Percentiles rank a stretch among this genome's conserved stretches.
Evolutionary conservation across 768 basidiomycete species (phyloP).

Genomic region (Paxillus involutus): DNA sequence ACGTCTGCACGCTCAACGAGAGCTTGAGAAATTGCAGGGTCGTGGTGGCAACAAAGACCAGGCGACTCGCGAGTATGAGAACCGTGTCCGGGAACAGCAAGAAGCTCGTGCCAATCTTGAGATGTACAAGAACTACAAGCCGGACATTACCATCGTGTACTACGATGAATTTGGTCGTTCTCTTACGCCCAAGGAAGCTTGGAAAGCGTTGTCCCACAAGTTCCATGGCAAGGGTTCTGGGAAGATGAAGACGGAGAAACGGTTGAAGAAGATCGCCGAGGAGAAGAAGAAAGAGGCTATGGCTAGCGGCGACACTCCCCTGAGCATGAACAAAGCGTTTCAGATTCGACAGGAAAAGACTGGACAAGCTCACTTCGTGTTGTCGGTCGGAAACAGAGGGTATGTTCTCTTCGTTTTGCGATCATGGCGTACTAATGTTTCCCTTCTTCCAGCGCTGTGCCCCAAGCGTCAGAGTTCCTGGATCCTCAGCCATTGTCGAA

Average conservation of each 20-base stretch:
- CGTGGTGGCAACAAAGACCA: slow-evolving; percentile 89
- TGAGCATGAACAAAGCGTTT: slow-evolving; percentile 95
- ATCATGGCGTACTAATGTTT: slow-evolving; percentile 3
- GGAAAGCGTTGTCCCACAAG: slow-evolving; percentile 96
- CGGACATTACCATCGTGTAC: slow-evolving; percentile 94
- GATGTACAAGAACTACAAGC: slow-evolving; percentile 91
- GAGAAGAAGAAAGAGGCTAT: slow-evolving; percentile 94
- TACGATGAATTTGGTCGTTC: slow-evolving; percentile 93
- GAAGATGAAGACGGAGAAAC: slow-evolving; percentile 96
- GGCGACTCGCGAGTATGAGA: slow-evolving; percentile 92
- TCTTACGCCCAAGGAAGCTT: slow-evolving; percentile 92
- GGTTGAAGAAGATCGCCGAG: slow-evolving; percentile 95
- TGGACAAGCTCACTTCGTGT: slow-evolving; percentile 94
- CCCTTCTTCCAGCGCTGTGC: slow-evolving; percentile 62
- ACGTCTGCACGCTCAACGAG: slow-evolving; percentile 70
- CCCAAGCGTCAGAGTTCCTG: slow-evolving; percentile 79
- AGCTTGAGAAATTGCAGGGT: slow-evolving; percentile 72
- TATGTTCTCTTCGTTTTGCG: slow-evolving; percentile 35
- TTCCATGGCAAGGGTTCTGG: slow-evolving; percentile 99
- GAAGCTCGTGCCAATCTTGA: slow-evolving; percentile 83
- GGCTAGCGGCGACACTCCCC: slow-evolving; percentile 92
- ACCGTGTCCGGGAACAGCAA: slow-evolving; percentile 86
- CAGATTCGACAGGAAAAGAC: slow-evolving; percentile 90
- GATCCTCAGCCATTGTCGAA: slow-evolving; percentile 81
- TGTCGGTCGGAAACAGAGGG: slow-evolving; percentile 94